Evolutionary conservation across 2,329 filamentous ascomycete genomes (phyloP), one percentile per base, ranked within the genome.

Genomic region (Capronia americana): DNA sequence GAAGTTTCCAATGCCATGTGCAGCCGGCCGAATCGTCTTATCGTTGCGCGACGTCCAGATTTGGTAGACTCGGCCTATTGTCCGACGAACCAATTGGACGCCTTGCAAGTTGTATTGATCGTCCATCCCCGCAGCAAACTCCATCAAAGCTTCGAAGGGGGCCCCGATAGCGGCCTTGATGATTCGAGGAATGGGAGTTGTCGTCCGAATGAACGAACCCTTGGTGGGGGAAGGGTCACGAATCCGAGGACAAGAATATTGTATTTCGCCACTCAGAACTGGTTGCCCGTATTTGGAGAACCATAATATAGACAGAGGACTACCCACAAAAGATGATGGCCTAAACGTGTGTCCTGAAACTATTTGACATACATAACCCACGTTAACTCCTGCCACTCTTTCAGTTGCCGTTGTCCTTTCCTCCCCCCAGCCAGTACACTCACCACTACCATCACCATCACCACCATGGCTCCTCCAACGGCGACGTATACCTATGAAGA

Each of bases 391-490:
- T 23, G 11, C 4, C 48, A 12, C 24, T 24, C 48, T 17, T 26
- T 23, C 20, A 20, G 5, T 24, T 4, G 23, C 24, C 26, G 20
- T 11, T 20, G 14, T 14, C 20, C 28, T 30, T 3, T 54, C 51
- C 26, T 54, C n/a, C 14, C 14, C 7, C 24, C 6, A n/a, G 20
- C 24, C 20, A 54, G 26, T 14, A 12, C 10, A 51, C 24, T 26
- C 14, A 28, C 20, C 17, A n/a, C 44, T 23, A 53, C 17, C 26
- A 32, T n/a, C 24, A 4, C 24, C n/a, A 34, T 12, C 53, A 55
- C 30, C 38, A 60, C 55, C 55, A 70, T 61, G 65, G 64, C 64
- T 20, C 64, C 64, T 53, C 64, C 64, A 23, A 62, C 64, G 4
- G 64, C 64, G 41, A 66, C 64, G 10, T 66, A 66, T 41, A 66